Conservation (phyloP, 331 rosid species). For the Cydonia oblonga region DNA sequence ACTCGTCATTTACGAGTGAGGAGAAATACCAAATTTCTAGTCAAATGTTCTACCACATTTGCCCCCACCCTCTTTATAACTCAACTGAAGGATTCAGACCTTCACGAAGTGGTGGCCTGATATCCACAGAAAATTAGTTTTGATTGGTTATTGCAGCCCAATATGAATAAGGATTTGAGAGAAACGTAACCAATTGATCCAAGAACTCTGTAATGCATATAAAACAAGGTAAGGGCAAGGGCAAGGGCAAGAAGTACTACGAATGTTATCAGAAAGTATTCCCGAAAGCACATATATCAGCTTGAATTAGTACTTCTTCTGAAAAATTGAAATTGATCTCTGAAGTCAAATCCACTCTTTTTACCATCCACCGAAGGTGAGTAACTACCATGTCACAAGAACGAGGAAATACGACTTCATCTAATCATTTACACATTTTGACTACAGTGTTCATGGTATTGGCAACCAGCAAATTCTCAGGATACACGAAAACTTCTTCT, state of each 20-base stretch:
- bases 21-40: no score
- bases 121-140: neutral
- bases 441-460: neutral
- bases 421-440: neutral
- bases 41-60: no score
- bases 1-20: no score
- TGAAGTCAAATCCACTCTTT: neutral
- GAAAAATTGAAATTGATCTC: neutral
- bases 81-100: constrained; percentile 2
- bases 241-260: neutral
- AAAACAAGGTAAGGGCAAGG: neutral
- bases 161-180: neutral
- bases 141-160: neutral
- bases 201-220: neutral
- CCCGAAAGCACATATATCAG: no score
- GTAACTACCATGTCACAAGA: neutral
- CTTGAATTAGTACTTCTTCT: neutral
- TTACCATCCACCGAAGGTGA: neutral
- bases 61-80: neutral
- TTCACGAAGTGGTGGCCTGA: neutral
- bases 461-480: neutral
- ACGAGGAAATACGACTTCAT: neutral
- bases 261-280: no score
- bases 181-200: neutral
- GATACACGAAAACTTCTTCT: neutral